A percentile compares a stretch with the other conserved stretches of the same genome.
Conservation (phyloP, 106 monocot species). For the Platanthera guangdongensis region DNA sequence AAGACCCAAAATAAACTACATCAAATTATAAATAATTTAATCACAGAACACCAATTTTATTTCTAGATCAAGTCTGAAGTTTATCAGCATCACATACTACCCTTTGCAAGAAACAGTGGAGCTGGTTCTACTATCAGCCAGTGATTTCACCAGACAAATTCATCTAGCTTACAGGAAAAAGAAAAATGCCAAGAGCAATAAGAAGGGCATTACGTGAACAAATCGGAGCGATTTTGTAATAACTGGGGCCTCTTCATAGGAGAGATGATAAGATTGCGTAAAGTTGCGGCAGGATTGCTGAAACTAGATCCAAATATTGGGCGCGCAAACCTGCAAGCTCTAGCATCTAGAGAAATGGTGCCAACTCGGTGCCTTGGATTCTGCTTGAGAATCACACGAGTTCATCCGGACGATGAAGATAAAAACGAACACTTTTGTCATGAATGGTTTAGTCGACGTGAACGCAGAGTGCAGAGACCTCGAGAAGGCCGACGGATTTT, state of each 20-base stretch:
- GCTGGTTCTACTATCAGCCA: not conserved
- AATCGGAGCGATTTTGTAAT: slow-evolving; percentile 27
- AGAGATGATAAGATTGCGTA: slow-evolving; percentile 51
- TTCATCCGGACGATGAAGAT: no score
- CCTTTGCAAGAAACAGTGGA: not conserved
- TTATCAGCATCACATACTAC: not conserved
- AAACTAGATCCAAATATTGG: slow-evolving; percentile 40
- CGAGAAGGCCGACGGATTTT: no score
- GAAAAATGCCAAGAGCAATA: slow-evolving; percentile 2
- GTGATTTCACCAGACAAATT: not conserved
- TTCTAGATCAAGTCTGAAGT: not conserved
- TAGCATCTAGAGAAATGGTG: slow-evolving; percentile 17
- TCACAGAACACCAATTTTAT: not conserved
- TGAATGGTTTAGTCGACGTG: no score
- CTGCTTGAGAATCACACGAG: no score
- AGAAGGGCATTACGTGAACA: slow-evolving; percentile 44
- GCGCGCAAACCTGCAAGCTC: slow-evolving; percentile 29
- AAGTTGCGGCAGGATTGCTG: slow-evolving; percentile 59
- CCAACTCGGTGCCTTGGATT: slow-evolving; percentile 25
- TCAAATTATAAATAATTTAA: not conserved
- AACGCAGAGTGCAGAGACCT: no score
- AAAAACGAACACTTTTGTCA: no score
- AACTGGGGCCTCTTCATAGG: slow-evolving; percentile 54
- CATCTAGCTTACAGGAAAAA: not conserved
- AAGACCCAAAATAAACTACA: not conserved